Base-by-base conservation (phyloP, 345 rosid genomes). In the Linum usitatissimum region DNA sequence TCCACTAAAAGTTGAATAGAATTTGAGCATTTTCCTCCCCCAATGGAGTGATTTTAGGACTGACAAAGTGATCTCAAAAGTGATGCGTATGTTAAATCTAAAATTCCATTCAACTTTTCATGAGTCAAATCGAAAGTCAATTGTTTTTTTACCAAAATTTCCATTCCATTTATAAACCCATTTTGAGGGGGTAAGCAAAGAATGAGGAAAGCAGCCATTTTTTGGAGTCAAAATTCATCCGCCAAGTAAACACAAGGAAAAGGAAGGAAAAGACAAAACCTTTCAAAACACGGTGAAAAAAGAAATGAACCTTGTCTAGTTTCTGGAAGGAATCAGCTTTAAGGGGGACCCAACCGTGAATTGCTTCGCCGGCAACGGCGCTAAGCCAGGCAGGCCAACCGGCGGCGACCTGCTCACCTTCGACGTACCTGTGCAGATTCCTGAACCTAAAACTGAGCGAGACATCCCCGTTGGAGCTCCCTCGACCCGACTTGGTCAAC, bases 351-450 rank as follows among this genome's bases (percentile, higher is more conserved):
- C 59, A 55, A 12, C 59, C 59, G 9, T 55, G 21, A 28, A 55
- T 55, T 10, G 59, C 59, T 19, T 55, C 59, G 28, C 59, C 59
- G 30, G 59, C 59, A 30, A 19, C 59, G 30, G 59, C 21, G 59
- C 30, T 18, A 12, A 55, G 59, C 59, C 59, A 55, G 14, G 59
- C 21, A 1, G 59, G 59, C 59, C 59, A 55, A 28, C 59, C 59
- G 59, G 59, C 59, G 59, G 59, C 59, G 59, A 55, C 28, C 59
- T 55, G 59, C 59, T 55, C 59, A 0, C 23, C 59, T 55, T 19
- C 59, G 12, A 55, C 30, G 28, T 6, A 19, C 59, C 30, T 53
- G 30, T 55, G 23, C 13, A n/a, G 59, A 28, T 19, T 8, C 23
- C 30, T 19, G 9, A 18, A 19, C 23, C 59, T 55, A 19, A 55